Conservation (phyloP, 768 basidiomycete species). For the Boletus sensibilis region DNA sequence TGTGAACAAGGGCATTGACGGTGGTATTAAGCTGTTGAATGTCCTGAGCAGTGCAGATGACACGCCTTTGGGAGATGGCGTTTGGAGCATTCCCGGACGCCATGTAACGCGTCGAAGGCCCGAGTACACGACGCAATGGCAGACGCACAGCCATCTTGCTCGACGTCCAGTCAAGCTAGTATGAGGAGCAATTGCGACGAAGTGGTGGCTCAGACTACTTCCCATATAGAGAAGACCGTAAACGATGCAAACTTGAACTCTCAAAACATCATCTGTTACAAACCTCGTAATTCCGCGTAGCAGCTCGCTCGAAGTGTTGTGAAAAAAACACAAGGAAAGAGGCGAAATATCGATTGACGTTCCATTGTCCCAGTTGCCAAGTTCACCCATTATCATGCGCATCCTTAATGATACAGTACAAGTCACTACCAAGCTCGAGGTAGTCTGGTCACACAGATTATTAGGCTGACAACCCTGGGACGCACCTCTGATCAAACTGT, state of each 20-base stretch:
- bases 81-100: neutral
- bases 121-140: neutral
- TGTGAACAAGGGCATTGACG: conserved; percentile 57
- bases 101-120: neutral
- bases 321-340: no score
- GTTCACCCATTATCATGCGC: no score
- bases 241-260: no score
- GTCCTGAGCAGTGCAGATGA: conserved; percentile 4
- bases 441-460: neutral
- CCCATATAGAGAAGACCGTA: no score
- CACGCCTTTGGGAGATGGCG: neutral
- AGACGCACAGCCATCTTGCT: neutral
- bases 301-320: no score
- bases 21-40: conserved; percentile 31
- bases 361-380: no score
- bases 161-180: neutral
- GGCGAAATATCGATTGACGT: no score
- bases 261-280: no score
- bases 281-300: no score
- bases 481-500: neutral
- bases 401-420: no score
- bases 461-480: neutral
- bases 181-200: neutral
- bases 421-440: no score
- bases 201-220: neutral